phyloP scores from a whole-genome alignment of 805 yeast species.

The Grigorovia humatica region DNA sequence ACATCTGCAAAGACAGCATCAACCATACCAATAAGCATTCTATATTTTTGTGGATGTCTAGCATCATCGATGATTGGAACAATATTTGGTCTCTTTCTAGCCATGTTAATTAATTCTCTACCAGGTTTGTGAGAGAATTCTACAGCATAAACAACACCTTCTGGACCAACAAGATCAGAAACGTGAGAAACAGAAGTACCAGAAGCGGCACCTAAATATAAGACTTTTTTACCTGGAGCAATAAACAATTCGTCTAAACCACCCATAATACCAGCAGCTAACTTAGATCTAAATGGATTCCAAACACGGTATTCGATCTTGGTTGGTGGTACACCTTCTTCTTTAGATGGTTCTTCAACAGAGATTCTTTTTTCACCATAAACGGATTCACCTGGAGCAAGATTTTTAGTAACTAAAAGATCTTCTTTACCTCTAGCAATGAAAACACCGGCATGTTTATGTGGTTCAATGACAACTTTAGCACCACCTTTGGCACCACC shows the following conservation, averaged over 20 bases:
- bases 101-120: conserved; percentile 98
- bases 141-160: conserved; percentile 96
- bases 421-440: conserved; percentile 99
- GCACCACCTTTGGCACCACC: conserved; percentile 90
- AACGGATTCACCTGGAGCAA: conserved; percentile 97
- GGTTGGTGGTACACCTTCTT: conserved; percentile 81
- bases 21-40: conserved; percentile 98
- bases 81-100: conserved; percentile 99
- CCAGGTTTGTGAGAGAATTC: conserved; percentile 99
- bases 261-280: conserved; percentile 99
- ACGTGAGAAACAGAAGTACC: conserved; percentile 99
- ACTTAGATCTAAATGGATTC: conserved; percentile 99
- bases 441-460: conserved; percentile 97
- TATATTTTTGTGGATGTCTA: conserved; percentile 98
- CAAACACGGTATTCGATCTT: conserved; percentile 98
- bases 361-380: conserved; percentile 97
- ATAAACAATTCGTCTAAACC: conserved; percentile 97
- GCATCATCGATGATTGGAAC: conserved; percentile 99
- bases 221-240: conserved; percentile 96
- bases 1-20: conserved; percentile 98
- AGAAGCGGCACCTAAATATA: conserved; percentile 97
- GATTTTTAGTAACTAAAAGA: conserved; percentile 89
- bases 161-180: conserved; percentile 97
- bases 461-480: conserved; percentile 96
- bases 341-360: conserved; percentile 85